These are phyloP conservation scores for Geranomyces variabilis DNA, from an alignment of 192 early-diverging fungal species.

Conservation along the genomic window DNA sequence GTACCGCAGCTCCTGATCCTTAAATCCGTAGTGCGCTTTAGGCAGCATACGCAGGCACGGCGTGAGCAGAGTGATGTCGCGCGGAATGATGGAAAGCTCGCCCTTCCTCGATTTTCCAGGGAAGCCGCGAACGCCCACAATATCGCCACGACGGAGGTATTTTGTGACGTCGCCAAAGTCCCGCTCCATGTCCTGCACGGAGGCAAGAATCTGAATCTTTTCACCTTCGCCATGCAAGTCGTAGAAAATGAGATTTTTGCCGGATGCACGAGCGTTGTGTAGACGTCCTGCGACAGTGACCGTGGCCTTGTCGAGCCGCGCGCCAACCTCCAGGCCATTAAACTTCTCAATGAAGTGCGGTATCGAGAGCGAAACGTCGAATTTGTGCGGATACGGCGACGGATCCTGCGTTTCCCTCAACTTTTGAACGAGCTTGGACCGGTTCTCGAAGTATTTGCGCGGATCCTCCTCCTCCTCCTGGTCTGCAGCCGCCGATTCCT, in stretches of 20 bases:
- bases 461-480: conserved; percentile 85
- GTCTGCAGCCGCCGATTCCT: conserved; percentile 53
- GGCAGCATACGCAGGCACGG: conserved; percentile 97
- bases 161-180: conserved; percentile 81
- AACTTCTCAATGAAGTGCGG: conserved; percentile 89
- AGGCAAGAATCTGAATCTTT: conserved; percentile 95
- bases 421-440: conserved; percentile 80
- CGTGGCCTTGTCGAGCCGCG: conserved; percentile 65
- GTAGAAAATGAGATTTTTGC: conserved; percentile 91
- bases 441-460: conserved; percentile 93
- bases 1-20: conserved; percentile 96
- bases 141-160: conserved; percentile 88
- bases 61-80: conserved; percentile 81
- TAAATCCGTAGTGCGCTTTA: conserved; percentile 93
- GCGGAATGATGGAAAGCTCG: conserved; percentile 94
- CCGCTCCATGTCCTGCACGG: conserved; percentile 63
- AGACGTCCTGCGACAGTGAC: conserved; percentile 89
- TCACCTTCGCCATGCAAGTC: conserved; percentile 91
- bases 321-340: conserved; percentile 66
- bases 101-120: conserved; percentile 91
- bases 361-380: conserved; percentile 84
- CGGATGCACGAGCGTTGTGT: conserved; percentile 89
- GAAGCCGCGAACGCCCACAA: conserved; percentile 89
- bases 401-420: conserved; percentile 80
- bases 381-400: conserved; percentile 99